Evolutionary conservation across 2,329 filamentous ascomycete genomes (phyloP), one percentile per base, ranked within the genome.

Genomic region (Scedosporium dehoogii): DNA sequence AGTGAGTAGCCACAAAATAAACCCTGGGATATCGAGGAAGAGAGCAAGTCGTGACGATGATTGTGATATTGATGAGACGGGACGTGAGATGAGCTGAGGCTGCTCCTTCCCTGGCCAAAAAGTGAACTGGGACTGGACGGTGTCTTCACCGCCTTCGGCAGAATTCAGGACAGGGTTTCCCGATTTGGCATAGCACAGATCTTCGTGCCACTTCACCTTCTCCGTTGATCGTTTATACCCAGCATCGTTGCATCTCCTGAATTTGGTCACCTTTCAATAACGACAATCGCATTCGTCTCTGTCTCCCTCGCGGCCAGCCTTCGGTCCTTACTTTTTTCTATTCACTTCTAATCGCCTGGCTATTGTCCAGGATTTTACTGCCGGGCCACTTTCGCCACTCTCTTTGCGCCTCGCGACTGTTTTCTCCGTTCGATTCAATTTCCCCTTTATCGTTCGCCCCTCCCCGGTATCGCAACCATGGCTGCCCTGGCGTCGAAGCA

Each of bases 401-500:
- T 23, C 41, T 38, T 38, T 59, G 38, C 21, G n/a, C 41, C 21
- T 48, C 41, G 48, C 29, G 16, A 51, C 3, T 18, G 16, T 25
- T n/a, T 44, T 18, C 29, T 29, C 18, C 48, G 10, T 12, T 18
- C 14, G 7, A 29, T 33, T 27, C 10, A 44, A 41, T 55, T 58
- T n/a, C 38, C 64, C 61, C 29, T 55, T 18, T 53, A 56, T 51
- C 25, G 44, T 60, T 48, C 63, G 58, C 63, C 56, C 66, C 64
- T 23, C 23, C 61, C 18, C 61, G 65, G 64, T 53, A 44, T 66
- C 65, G 68, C 69, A 78, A 85, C 74, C 63, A 87, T 87, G 85
- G 83, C 79, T 74, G 81, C 76, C 72, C 80, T 88, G 69, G 94
- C 94, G 73, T 88, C 90, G 61, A 99, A 97, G 82, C 86, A 91